Conservation (phyloP, 2,329 filamentous ascomycete genomes). For the Pseudopithomyces chartarum region DNA sequence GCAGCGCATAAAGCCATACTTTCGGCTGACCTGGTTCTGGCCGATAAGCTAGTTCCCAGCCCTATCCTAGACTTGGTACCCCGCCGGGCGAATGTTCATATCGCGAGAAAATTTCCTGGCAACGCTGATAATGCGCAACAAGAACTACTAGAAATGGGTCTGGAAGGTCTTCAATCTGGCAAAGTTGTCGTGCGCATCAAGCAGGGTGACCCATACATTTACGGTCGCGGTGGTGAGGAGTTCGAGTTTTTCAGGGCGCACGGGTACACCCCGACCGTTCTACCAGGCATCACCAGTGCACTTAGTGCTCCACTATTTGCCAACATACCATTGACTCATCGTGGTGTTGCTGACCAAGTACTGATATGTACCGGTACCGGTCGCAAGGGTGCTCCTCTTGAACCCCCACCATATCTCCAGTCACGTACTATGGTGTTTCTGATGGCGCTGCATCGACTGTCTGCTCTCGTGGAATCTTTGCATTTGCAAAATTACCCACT, state of each 20-base stretch:
- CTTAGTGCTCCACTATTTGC: conserved; percentile 88
- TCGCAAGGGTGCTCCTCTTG: conserved; percentile 80
- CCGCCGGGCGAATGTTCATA: conserved; percentile 84
- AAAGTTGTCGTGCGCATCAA: conserved; percentile 87
- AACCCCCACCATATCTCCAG: conserved; percentile 77
- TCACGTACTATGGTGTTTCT: conserved; percentile 88
- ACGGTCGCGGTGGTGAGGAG: conserved; percentile 93
- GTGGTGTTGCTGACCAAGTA: conserved; percentile 88
- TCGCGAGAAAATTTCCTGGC: conserved; percentile 95
- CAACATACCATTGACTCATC: conserved; percentile 83
- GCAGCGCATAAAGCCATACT: conserved; percentile 79
- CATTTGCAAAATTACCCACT: conserved; percentile 65
- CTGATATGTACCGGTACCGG: conserved; percentile 97
- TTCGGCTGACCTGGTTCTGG: conserved; percentile 76
- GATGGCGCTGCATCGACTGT: conserved; percentile 90
- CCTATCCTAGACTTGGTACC: conserved; percentile 88
- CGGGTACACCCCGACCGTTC: conserved; percentile 72
- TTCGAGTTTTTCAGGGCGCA: conserved; percentile 78
- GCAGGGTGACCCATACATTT: conserved; percentile 96
- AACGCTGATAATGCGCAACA: conserved; percentile 94
- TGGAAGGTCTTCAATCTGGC: conserved; percentile 70
- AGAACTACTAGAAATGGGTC: conserved; percentile 80
- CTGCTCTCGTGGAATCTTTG: conserved; percentile 73
- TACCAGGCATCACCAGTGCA: conserved; percentile 90
- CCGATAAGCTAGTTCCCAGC: conserved; percentile 84